Percentiles rank a stretch among this genome's conserved stretches.
These are phyloP conservation scores for Nemania serpens DNA, from an alignment of 2,329 filamentous ascomycete species.

Conservation along the genomic window DNA sequence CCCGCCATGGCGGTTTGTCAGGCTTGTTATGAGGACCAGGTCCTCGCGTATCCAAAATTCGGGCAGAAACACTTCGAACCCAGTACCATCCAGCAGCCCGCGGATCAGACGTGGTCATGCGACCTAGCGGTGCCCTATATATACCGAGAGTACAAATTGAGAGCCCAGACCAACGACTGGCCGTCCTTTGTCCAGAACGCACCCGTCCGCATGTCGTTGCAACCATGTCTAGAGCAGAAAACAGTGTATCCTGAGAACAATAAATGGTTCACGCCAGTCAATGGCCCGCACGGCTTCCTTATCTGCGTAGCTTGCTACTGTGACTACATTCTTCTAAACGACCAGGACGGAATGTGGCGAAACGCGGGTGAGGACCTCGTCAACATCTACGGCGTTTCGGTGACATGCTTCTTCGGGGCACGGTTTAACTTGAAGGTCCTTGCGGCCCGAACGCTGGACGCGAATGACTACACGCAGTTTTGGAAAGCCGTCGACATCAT, in stretches of 20 bases:
- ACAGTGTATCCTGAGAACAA: slow-evolving; percentile 12
- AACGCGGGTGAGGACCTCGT: slow-evolving; percentile 15
- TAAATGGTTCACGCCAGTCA: slow-evolving; percentile 18
- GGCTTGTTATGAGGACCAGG: slow-evolving; percentile 18
- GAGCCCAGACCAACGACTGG: slow-evolving; percentile 19
- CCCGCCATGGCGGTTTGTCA: slow-evolving; percentile 19
- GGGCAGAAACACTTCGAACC: slow-evolving; percentile 16
- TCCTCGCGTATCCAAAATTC: slow-evolving; percentile 16
- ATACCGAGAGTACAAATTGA: slow-evolving; percentile 10
- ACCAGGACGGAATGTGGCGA: slow-evolving; percentile 8
- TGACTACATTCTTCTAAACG: slow-evolving; percentile 18
- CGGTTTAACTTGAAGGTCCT: slow-evolving; percentile 14
- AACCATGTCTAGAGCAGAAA: slow-evolving; percentile 8
- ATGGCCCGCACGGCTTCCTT: slow-evolving; percentile 17
- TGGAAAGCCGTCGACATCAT: slow-evolving; percentile 15
- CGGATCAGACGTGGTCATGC: slow-evolving; percentile 13
- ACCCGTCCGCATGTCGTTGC: slow-evolving; percentile 3
- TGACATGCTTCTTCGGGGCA: slow-evolving; percentile 14
- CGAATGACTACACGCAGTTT: slow-evolving; percentile 9
- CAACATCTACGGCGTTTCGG: slow-evolving; percentile 12
- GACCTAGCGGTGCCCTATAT: slow-evolving; percentile 16
- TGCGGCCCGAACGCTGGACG: slow-evolving; percentile 8
- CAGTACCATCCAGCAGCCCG: neutral
- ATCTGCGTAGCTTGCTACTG: slow-evolving; percentile 21
- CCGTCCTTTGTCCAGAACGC: neutral